Evolutionary conservation across 805 yeast species (phyloP).

Genomic region (Saturnispora serradocipensis): DNA sequence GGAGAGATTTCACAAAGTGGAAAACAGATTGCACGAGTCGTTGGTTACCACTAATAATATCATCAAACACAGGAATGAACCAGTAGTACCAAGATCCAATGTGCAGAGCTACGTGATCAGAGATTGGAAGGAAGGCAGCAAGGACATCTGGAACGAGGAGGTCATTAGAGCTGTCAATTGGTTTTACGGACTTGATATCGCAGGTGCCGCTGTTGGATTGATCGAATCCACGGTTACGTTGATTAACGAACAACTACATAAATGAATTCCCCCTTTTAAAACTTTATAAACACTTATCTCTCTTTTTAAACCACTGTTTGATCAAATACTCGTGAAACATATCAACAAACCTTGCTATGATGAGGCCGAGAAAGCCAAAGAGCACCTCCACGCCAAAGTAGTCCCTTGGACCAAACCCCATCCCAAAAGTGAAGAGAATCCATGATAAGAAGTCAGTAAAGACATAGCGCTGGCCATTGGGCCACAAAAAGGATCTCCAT

Average conservation of each 20-base stretch:
- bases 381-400: constrained; percentile 45
- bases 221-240: constrained; percentile 6
- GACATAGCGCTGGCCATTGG: constrained; percentile 59
- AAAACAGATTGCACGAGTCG: constrained; percentile 36
- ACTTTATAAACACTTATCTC: neutral
- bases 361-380: constrained; percentile 38
- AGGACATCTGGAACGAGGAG: constrained; percentile 76
- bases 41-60: constrained; percentile 40
- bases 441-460: constrained; percentile 83
- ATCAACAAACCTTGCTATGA: constrained; percentile 54
- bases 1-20: constrained; percentile 42
- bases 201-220: constrained; percentile 12
- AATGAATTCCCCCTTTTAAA: constrained; percentile 2
- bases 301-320: constrained; percentile 32
- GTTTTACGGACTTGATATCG: constrained; percentile 36
- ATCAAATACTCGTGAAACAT: constrained; percentile 45
- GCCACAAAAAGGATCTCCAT: constrained; percentile 10
- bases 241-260: neutral
- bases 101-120: constrained; percentile 39
- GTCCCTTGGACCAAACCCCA: constrained; percentile 64
- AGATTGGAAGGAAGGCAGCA: constrained; percentile 47
- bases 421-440: constrained; percentile 55
- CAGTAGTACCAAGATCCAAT: constrained; percentile 36
- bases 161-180: constrained; percentile 55
- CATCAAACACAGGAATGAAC: constrained; percentile 44